phyloP scores from a whole-genome alignment of 2,329 filamentous ascomycete species.

The Penicillium sp. region DNA sequence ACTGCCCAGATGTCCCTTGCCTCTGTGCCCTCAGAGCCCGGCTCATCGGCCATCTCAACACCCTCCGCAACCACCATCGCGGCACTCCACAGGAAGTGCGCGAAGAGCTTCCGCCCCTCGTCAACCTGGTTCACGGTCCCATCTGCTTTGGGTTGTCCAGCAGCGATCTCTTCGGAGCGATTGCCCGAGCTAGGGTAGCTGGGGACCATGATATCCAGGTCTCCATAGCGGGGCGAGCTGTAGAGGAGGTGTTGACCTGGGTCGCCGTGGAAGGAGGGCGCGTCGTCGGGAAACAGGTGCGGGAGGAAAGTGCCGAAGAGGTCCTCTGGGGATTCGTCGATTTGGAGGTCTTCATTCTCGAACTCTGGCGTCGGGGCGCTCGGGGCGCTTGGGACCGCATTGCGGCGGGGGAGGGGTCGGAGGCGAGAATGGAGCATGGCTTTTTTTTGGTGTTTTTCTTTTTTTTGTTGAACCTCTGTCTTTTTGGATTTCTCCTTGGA shows the following conservation, averaged over 20 bases:
- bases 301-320: conserved; percentile 57
- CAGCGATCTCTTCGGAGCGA: conserved; percentile 17
- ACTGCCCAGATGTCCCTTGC: conserved; percentile 43
- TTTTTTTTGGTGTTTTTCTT: background rate
- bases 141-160: conserved; percentile 11
- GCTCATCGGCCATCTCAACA: conserved; percentile 37
- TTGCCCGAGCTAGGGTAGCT: conserved; percentile 44
- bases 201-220: conserved; percentile 44
- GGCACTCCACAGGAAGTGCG: conserved; percentile 63
- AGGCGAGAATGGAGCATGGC: conserved; percentile 35
- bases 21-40: background rate
- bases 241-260: conserved; percentile 55
- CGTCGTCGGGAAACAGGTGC: conserved; percentile 59
- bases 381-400: conserved; percentile 4
- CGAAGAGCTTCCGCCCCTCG: conserved; percentile 55
- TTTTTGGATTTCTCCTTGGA: too few species aligned
- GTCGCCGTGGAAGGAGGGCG: conserved; percentile 57
- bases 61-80: conserved; percentile 46
- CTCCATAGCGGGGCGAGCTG: conserved; percentile 43
- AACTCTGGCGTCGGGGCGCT: conserved; percentile 20
- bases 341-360: conserved; percentile 13
- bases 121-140: conserved; percentile 35
- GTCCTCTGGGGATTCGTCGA: conserved; percentile 48
- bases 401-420: conserved; percentile 31
- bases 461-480: background rate